phyloP scores from a whole-genome alignment of 2,329 filamentous ascomycete species.

The Pestalotiopsis sp. region DNA sequence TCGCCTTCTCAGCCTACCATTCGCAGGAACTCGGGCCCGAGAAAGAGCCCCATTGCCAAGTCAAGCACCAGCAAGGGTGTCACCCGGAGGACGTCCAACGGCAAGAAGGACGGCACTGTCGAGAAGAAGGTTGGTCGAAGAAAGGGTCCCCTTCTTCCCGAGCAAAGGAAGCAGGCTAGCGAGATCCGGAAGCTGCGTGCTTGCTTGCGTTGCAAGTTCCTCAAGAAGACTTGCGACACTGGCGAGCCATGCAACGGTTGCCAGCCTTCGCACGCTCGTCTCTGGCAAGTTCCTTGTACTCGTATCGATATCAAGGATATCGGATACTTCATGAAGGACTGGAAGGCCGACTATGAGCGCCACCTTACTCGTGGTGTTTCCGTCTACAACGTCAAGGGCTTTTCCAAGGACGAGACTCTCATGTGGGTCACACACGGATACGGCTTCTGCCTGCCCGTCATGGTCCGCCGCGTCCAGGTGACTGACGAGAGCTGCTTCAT shows the following conservation, averaged over 20 bases:
- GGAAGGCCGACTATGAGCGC: conserved; percentile 95
- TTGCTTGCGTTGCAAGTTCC: conserved; percentile 94
- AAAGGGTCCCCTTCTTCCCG: conserved; percentile 85
- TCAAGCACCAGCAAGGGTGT: conserved; percentile 71
- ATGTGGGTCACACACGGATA: conserved; percentile 98
- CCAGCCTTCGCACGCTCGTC: conserved; percentile 89
- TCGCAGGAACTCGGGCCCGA: conserved; percentile 70
- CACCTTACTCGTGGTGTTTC: conserved; percentile 87
- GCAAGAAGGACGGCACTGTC: conserved; percentile 75
- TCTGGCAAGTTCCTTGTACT: conserved; percentile 98
- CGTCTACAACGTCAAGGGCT: conserved; percentile 92
- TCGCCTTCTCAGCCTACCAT: conserved; percentile 61
- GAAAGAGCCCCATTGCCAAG: conserved; percentile 81
- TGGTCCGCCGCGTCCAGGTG: conserved; percentile 91
- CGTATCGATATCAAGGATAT: conserved; percentile 99
- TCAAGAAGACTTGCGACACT: conserved; percentile 99
- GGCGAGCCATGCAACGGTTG: conserved; percentile 95
- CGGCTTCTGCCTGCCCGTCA: conserved; percentile 88
- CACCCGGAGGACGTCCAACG: conserved; percentile 75
- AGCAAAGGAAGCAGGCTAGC: conserved; percentile 94
- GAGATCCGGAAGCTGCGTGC: conserved; percentile 95
- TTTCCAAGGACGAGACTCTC: conserved; percentile 65
- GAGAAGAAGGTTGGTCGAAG: conserved; percentile 95
- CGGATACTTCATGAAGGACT: conserved; percentile 98
- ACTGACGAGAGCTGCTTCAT: conserved; percentile 91